These are phyloP conservation scores for Eutrema salsugineum DNA, from an alignment of 441 rosid species.

Conservation along the genomic window DNA sequence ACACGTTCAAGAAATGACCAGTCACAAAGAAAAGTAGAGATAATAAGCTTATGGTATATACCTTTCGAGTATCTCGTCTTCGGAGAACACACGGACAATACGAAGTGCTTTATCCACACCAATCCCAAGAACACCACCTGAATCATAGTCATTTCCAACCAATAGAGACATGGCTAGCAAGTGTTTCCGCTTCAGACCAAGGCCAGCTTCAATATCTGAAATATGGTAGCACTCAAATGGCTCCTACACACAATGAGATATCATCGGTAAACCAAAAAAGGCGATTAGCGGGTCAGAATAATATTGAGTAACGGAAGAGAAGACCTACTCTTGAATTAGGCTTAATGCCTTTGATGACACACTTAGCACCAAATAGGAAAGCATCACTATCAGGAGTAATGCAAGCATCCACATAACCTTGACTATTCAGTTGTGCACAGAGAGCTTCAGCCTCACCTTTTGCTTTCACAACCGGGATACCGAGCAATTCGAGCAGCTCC, in stretches of 20 bases:
- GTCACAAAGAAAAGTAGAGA: not conserved
- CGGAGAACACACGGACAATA: conserved; percentile 58
- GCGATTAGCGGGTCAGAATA: not conserved
- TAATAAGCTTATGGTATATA: conserved; percentile 20
- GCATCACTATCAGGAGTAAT: conserved; percentile 93
- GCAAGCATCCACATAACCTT: conserved; percentile 86
- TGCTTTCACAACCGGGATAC: conserved; percentile 79
- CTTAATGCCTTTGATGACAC: conserved; percentile 68
- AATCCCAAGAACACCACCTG: conserved; percentile 74
- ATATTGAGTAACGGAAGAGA: not conserved
- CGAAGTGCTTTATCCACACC: conserved; percentile 73
- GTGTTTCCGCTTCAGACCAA: conserved; percentile 75
- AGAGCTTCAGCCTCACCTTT: conserved; percentile 93
- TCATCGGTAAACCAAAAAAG: not conserved
- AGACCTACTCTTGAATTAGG: conserved; percentile 68
- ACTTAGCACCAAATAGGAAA: conserved; percentile 82
- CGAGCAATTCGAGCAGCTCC: conserved; percentile 74
- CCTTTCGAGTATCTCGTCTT: conserved; percentile 69
- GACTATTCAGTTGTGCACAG: conserved; percentile 74
- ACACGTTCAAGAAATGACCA: conserved; percentile 5
- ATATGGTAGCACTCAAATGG: conserved; percentile 87
- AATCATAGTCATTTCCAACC: conserved; percentile 85
- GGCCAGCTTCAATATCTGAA: conserved; percentile 83
- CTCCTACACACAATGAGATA: conserved; percentile 45
- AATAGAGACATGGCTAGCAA: conserved; percentile 79